Evolutionary conservation across 1,139 yeast genomes (phyloP).

Genomic region (Meyerozyma carpophila): DNA sequence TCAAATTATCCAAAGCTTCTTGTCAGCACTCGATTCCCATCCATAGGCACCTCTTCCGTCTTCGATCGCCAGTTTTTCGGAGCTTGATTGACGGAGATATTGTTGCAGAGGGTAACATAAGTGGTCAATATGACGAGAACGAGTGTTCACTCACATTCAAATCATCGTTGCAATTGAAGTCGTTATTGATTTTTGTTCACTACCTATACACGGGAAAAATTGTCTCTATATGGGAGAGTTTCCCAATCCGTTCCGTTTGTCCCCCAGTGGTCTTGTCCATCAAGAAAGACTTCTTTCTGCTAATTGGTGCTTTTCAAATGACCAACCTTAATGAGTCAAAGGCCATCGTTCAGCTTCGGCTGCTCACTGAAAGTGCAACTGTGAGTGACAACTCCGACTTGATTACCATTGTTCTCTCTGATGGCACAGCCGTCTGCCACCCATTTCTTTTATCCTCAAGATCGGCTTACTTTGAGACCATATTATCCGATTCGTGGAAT

Average conservation of each 20-base stretch:
- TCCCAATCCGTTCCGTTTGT: slow-evolving; percentile 13
- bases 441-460: slow-evolving; percentile 50
- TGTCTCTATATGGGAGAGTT: slow-evolving; percentile 22
- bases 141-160: slow-evolving; percentile 11
- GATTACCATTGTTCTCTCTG: slow-evolving; percentile 28
- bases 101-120: slow-evolving; percentile 15
- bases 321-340: slow-evolving; percentile 6
- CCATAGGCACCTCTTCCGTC: slow-evolving; percentile 24
- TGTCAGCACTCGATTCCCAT: slow-evolving; percentile 16
- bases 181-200: slow-evolving; percentile 29
- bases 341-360: not conserved
- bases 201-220: slow-evolving; percentile 28
- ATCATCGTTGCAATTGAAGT: slow-evolving; percentile 16
- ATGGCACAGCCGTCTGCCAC: slow-evolving; percentile 40
- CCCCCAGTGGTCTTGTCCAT: slow-evolving; percentile 15
- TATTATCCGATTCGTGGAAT: slow-evolving; percentile 55
- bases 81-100: slow-evolving; percentile 13
- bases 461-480: slow-evolving; percentile 59
- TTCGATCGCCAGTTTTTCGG: slow-evolving; percentile 23
- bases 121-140: slow-evolving; percentile 17
- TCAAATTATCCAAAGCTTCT: not conserved
- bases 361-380: slow-evolving; percentile 2
- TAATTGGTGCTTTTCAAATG: slow-evolving; percentile 13
- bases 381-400: slow-evolving; percentile 10
- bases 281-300: slow-evolving; percentile 7